Percentiles rank a stretch among this genome's conserved stretches.
These are phyloP conservation scores for Mucuna pruriens DNA, from an alignment of 306 rosid genomes.

Conservation along the genomic window DNA sequence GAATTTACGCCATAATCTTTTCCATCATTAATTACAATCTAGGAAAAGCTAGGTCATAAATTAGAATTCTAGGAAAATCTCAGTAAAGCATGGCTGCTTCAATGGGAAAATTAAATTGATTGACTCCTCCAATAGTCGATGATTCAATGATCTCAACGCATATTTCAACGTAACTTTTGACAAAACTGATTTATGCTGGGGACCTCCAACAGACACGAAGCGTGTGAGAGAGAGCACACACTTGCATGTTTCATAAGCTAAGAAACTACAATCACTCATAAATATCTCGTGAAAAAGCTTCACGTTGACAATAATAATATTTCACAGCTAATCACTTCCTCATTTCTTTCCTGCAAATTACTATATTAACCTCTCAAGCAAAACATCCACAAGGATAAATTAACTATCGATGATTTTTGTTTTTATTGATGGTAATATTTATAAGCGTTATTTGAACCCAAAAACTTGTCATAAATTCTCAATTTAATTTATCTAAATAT, in stretches of 20 bases:
- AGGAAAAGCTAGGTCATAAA: neutral
- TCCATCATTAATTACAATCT: neutral
- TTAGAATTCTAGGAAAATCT: neutral
- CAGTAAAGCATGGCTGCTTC: constrained; percentile 16
- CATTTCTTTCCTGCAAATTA: neutral
- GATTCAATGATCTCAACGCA: neutral
- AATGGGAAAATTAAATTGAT: neutral
- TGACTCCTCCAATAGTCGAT: constrained; percentile 22
- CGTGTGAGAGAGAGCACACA: neutral
- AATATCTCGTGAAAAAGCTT: constrained; percentile 10
- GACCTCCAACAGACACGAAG: neutral
- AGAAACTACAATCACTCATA: neutral
- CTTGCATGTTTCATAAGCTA: constrained; percentile 27
- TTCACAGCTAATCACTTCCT: neutral
- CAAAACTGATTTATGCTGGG: constrained; percentile 5
- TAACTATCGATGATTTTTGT: no score
- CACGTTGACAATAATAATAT: neutral
- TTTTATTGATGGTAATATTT: no score
- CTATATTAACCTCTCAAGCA: neutral
- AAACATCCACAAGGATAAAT: neutral
- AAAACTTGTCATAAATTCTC: no score
- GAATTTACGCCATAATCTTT: neutral
- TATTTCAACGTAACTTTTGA: constrained; percentile 31
- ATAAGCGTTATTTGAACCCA: no score
- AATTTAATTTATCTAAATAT: no score